Conservation (phyloP, 2,329 filamentous ascomycete genomes). For the Colletotrichum tanaceti region DNA sequence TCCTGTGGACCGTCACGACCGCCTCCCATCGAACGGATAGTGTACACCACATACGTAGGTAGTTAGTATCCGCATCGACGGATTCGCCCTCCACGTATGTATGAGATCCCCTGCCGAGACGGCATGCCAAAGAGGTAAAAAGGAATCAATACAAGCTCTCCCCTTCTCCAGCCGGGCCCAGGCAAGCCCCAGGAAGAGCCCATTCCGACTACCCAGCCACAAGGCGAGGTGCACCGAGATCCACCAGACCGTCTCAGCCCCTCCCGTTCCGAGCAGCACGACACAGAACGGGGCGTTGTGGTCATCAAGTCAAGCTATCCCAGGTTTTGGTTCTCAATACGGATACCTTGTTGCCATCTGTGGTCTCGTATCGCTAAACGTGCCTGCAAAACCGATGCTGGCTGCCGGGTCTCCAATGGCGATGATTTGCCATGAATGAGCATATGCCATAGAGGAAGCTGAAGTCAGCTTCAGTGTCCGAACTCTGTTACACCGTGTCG, state of each 20-base stretch:
- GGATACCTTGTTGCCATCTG: not conserved
- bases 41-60: not conserved
- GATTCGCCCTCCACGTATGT: not conserved
- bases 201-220: conserved; percentile 28
- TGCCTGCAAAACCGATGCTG: not conserved
- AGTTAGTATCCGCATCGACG: conserved; percentile 6
- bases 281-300: not conserved
- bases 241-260: conserved; percentile 9
- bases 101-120: conserved; percentile 3
- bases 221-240: conserved; percentile 16
- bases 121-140: conserved; percentile 26
- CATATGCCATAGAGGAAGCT: not conserved
- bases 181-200: conserved; percentile 13
- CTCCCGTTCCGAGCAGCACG: not conserved
- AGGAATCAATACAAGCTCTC: conserved; percentile 19
- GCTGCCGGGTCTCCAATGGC: not conserved
- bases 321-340: not conserved
- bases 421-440: not conserved
- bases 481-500: not conserved
- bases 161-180: not conserved
- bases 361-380: not conserved
- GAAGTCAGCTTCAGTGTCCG: conserved; percentile 5
- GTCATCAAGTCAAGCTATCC: not conserved
- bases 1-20: not conserved
- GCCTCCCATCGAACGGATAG: not conserved